Evolutionary conservation across 345 rosid species (phyloP).

Genomic region (Aquilaria sinensis): DNA sequence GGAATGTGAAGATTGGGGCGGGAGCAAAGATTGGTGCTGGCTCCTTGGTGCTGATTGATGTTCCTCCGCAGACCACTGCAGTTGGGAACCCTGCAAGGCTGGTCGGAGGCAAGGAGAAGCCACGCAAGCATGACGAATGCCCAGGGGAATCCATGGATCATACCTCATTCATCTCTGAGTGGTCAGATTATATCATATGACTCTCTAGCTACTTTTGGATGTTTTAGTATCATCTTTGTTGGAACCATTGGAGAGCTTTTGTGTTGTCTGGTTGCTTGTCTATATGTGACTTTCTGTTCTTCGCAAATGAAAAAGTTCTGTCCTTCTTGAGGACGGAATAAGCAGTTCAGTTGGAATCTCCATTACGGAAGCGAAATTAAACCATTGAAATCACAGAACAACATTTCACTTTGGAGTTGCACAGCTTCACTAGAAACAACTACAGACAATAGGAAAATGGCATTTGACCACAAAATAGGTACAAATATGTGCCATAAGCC

Average conservation of each 20-base stretch:
- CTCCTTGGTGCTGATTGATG: constrained; percentile 76
- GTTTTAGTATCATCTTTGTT: not conserved
- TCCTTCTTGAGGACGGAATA: too few relatives aligned
- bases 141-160: constrained; percentile 99
- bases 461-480: too few relatives aligned
- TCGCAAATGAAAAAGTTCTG: not conserved
- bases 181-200: constrained; percentile 78
- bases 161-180: constrained; percentile 80
- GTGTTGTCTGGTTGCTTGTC: not conserved
- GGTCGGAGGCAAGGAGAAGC: constrained; percentile 81
- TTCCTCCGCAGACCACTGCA: constrained; percentile 72
- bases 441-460: too few relatives aligned
- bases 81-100: constrained; percentile 96
- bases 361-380: too few relatives aligned
- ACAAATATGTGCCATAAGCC: too few relatives aligned
- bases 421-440: too few relatives aligned
- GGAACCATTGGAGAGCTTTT: not conserved
- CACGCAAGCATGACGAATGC: constrained; percentile 55
- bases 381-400: too few relatives aligned
- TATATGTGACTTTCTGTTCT: not conserved
- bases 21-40: constrained; percentile 97
- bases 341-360: too few relatives aligned
- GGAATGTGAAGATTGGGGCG: constrained; percentile 73
- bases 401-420: too few relatives aligned
- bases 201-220: not conserved